A percentile compares a stretch with the other conserved stretches of the same genome.
phyloP scores from a whole-genome alignment of 1,284 basidiomycete genomes.

The Malassezia restricta region DNA sequence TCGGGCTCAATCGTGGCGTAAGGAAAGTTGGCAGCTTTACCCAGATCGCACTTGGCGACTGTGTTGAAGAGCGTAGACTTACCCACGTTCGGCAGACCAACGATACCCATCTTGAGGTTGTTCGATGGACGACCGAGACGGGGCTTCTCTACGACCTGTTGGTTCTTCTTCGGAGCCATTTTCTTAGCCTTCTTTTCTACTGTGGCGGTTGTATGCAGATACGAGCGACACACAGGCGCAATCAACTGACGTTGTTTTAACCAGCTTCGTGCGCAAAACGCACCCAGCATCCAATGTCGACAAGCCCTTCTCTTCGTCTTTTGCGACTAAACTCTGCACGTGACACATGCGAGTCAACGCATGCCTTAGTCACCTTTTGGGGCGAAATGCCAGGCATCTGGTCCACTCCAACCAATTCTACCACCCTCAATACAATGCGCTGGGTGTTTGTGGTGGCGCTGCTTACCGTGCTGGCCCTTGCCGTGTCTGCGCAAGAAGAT shows the following conservation, averaged over 20 bases:
- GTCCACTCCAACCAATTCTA: background rate
- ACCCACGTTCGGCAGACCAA: conserved; percentile 44
- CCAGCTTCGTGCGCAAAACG: conserved; percentile 10
- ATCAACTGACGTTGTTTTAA: background rate
- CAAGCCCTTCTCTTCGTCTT: background rate
- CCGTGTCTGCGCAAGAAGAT: background rate
- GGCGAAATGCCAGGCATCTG: background rate
- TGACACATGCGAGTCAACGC: background rate
- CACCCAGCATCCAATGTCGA: conserved; percentile 10
- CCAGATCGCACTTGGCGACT: conserved; percentile 75
- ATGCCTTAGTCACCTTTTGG: background rate
- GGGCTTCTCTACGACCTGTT: conserved; percentile 31
- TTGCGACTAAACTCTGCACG: background rate
- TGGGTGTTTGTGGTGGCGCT: background rate
- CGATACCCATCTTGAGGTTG: conserved; percentile 46
- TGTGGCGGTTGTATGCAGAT: conserved; percentile 11
- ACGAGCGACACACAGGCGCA: background rate
- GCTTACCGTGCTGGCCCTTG: background rate
- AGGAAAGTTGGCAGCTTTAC: conserved; percentile 94
- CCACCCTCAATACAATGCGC: background rate
- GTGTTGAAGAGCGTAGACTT: conserved; percentile 57
- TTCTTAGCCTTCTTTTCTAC: conserved; percentile 22
- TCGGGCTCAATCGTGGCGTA: conserved; percentile 70
- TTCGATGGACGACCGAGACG: conserved; percentile 41
- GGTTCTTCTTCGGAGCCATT: conserved; percentile 41